Evolutionary conservation across 2,329 filamentous ascomycete species (phyloP).

Genomic region (Penicillium sp.): DNA sequence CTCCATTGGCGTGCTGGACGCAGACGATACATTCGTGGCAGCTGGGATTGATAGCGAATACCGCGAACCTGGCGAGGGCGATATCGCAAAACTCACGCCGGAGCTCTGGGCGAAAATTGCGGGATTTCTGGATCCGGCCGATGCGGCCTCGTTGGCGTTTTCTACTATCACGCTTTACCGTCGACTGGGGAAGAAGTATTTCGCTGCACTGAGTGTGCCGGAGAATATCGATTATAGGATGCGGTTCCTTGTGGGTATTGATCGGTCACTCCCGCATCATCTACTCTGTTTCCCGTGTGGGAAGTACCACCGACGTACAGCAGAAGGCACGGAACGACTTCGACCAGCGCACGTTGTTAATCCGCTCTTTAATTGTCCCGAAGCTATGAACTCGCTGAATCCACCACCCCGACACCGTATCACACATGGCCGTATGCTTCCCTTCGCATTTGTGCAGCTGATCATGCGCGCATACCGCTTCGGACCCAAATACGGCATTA

Average conservation of each 20-base stretch:
- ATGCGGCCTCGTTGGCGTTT: conserved; percentile 52
- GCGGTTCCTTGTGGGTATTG: conserved; percentile 54
- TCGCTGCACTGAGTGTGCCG: conserved; percentile 41
- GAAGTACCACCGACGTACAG: conserved; percentile 55
- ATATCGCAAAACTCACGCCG: conserved; percentile 48
- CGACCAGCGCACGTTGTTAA: conserved; percentile 56
- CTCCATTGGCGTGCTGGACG: conserved; percentile 33
- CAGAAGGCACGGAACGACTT: conserved; percentile 55
- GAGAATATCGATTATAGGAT: conserved; percentile 49
- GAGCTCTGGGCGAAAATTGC: conserved; percentile 50
- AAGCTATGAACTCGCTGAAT: conserved; percentile 49
- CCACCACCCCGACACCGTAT: conserved; percentile 54
- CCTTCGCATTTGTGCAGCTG: conserved; percentile 62
- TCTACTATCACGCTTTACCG: conserved; percentile 49
- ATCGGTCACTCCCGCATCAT: conserved; percentile 54
- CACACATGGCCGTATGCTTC: conserved; percentile 55
- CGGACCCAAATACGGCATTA: conserved; percentile 50
- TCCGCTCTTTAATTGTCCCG: conserved; percentile 58
- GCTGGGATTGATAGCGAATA: conserved; percentile 17
- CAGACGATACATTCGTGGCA: conserved; percentile 23
- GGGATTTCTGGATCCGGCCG: conserved; percentile 44
- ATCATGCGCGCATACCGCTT: conserved; percentile 52
- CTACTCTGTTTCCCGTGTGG: conserved; percentile 61
- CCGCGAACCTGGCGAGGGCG: conserved; percentile 39
- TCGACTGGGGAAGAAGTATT: conserved; percentile 45